Evolutionary conservation across 1,284 basidiomycete genomes (phyloP).

Genomic region (Leccinum idahoense): DNA sequence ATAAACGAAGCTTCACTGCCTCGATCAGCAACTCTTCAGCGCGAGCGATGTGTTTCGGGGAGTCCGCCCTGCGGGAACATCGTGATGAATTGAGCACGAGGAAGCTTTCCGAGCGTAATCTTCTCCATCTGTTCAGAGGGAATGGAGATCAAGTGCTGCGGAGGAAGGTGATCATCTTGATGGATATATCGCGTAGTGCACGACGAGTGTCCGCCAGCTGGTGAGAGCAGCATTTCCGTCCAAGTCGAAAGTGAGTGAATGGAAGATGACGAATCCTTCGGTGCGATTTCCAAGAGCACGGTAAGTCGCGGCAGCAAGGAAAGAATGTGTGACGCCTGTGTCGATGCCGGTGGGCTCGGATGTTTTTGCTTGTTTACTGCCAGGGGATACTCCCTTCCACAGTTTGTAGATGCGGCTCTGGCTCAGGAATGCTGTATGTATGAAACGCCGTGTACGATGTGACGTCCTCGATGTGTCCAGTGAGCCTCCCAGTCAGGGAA

Average conservation of each 20-base stretch:
- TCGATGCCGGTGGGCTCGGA: too few species aligned
- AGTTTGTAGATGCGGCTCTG: constrained; percentile 34
- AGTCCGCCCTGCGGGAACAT: constrained; percentile 21
- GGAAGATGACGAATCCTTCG: constrained; percentile 23
- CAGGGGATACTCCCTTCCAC: constrained; percentile 15
- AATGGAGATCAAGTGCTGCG: constrained; percentile 20
- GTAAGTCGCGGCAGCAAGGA: constrained; percentile 29
- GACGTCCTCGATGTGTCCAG: constrained; percentile 37
- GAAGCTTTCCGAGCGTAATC: constrained; percentile 24
- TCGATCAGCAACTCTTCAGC: constrained; percentile 17
- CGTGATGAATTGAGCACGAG: constrained; percentile 15
- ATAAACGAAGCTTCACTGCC: constrained; percentile 19
- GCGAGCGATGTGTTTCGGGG: constrained; percentile 15
- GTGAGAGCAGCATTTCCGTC: constrained; percentile 13
- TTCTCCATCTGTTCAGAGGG: constrained; percentile 23
- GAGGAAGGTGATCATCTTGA: constrained; percentile 25
- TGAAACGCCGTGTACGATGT: constrained; percentile 39
- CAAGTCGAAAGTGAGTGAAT: constrained; percentile 21
- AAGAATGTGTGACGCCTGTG: constrained; percentile 23
- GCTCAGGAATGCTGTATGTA: constrained; percentile 30
- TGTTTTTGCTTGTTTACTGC: too few species aligned
- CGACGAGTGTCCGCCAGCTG: constrained; percentile 15
- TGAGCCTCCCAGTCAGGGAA: constrained; percentile 24
- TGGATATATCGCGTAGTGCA: constrained; percentile 18
- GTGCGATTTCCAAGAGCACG: constrained; percentile 23